Conservation (phyloP, 768 basidiomycete species). For the Psilocybe cubensis region DNA sequence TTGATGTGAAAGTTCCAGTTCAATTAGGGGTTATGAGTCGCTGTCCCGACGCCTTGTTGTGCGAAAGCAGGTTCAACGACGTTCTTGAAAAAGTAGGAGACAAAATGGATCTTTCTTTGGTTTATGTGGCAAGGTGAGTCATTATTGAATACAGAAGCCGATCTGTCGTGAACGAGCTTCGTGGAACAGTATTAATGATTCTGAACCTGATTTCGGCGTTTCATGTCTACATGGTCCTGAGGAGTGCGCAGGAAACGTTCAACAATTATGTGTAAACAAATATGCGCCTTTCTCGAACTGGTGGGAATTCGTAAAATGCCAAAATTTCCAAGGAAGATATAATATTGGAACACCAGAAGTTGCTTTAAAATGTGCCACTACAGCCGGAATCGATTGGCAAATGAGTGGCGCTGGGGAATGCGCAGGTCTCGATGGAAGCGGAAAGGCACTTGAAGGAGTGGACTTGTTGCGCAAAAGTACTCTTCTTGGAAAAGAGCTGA, state of each 20-base stretch:
- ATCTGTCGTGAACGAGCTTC: background rate
- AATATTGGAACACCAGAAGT: constrained; percentile 68
- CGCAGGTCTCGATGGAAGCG: constrained; percentile 65
- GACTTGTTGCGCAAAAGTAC: constrained; percentile 67
- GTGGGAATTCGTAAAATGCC: constrained; percentile 87
- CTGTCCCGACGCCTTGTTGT: constrained; percentile 82
- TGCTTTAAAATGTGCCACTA: constrained; percentile 66
- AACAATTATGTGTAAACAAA: constrained; percentile 81
- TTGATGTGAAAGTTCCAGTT: constrained; percentile 46
- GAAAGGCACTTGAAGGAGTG: constrained; percentile 64
- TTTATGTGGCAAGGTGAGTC: constrained; percentile 77
- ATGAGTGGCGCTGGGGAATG: constrained; percentile 57
- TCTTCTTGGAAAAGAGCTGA: constrained; percentile 41
- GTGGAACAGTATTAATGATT: constrained; percentile 55
- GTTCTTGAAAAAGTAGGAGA: constrained; percentile 64
- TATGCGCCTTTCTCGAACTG: constrained; percentile 58
- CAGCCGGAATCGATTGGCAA: constrained; percentile 72
- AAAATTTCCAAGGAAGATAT: constrained; percentile 67
- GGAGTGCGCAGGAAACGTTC: constrained; percentile 90
- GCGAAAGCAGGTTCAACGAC: constrained; percentile 76
- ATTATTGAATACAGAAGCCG: background rate
- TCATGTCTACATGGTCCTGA: constrained; percentile 77
- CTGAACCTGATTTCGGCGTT: constrained; percentile 75
- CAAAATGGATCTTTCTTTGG: constrained; percentile 70
- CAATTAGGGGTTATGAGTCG: constrained; percentile 58